Evolutionary conservation across 2,329 filamentous ascomycete species (phyloP).

Genomic region (Scleromitrula shiraiana): DNA sequence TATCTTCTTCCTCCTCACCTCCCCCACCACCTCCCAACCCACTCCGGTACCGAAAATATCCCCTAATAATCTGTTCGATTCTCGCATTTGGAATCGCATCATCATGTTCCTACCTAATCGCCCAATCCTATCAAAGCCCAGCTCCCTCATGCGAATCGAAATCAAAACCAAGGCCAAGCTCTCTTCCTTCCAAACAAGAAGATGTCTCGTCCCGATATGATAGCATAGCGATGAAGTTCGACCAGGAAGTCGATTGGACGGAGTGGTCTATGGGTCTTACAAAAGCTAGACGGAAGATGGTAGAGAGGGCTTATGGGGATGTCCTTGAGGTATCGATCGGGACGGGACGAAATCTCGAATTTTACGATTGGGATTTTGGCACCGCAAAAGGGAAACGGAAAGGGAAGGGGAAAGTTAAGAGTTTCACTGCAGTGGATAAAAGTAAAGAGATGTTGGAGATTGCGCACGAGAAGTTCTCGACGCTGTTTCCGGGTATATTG

Average conservation of each 20-base stretch:
- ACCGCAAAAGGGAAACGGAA: conserved; percentile 17
- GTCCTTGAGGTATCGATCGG: conserved; percentile 57
- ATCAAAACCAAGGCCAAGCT: too few relatives aligned
- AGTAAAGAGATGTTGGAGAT: conserved; percentile 53
- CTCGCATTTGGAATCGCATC: conserved; percentile 10
- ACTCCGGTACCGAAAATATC: conserved; percentile 18
- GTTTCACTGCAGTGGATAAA: conserved; percentile 56
- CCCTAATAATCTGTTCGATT: conserved; percentile 18
- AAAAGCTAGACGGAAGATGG: conserved; percentile 41
- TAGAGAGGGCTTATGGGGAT: conserved; percentile 41
- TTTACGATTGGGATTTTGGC: conserved; percentile 45
- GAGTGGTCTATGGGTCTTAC: conserved; percentile 51
- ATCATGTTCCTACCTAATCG: conserved; percentile 6
- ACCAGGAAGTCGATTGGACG: conserved; percentile 47
- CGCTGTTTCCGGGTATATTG: conserved; percentile 33
- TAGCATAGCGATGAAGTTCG: conserved; percentile 44
- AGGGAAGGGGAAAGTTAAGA: conserved; percentile 35
- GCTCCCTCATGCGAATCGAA: too few relatives aligned
- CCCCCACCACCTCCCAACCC: neutral
- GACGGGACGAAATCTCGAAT: conserved; percentile 52
- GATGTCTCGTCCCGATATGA: conserved; percentile 29
- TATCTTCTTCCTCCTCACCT: neutral
- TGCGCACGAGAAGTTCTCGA: conserved; percentile 44
- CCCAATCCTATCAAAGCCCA: conserved; percentile 6
- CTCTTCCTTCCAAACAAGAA: conserved; percentile 15